Conservation (phyloP, 1,139 yeast species). For the Meyerozyma athensensis region DNA sequence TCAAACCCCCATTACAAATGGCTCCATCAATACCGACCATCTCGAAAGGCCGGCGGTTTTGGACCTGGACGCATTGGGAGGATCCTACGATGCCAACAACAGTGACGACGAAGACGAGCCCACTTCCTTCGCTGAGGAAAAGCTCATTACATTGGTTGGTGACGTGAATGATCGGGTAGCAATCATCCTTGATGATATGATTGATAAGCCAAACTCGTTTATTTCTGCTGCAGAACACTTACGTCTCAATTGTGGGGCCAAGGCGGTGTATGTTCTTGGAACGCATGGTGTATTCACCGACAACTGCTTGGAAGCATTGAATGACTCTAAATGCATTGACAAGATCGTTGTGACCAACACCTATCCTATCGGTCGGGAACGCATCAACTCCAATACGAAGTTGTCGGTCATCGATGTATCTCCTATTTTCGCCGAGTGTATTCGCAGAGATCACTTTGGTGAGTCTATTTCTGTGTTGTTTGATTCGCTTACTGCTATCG, state of each 20-base stretch:
- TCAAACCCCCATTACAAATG: slow-evolving; percentile 12
- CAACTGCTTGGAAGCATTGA: slow-evolving; percentile 74
- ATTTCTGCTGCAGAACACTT: slow-evolving; percentile 98
- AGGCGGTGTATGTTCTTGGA: slow-evolving; percentile 82
- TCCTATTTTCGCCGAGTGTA: slow-evolving; percentile 94
- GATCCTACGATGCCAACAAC: slow-evolving; percentile 67
- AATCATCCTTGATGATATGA: slow-evolving; percentile 92
- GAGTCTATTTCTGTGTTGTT: slow-evolving; percentile 90
- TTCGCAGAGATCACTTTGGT: slow-evolving; percentile 97
- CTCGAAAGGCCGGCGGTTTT: slow-evolving; percentile 17
- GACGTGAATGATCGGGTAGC: slow-evolving; percentile 91
- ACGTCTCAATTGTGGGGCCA: slow-evolving; percentile 92
- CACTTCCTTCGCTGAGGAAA: slow-evolving; percentile 58
- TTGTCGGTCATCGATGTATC: slow-evolving; percentile 89
- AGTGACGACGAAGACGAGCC: slow-evolving; percentile 88
- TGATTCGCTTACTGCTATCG: slow-evolving; percentile 73
- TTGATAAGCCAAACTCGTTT: slow-evolving; percentile 89
- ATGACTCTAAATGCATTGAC: slow-evolving; percentile 77
- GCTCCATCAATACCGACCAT: slow-evolving; percentile 4
- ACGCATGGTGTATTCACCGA: slow-evolving; percentile 94
- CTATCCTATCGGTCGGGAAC: slow-evolving; percentile 72
- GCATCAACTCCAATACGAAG: slow-evolving; percentile 50
- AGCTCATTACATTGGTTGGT: slow-evolving; percentile 92
- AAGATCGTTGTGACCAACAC: slow-evolving; percentile 92
- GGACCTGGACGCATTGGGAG: slow-evolving; percentile 64